Evolutionary conservation across 164 flowering plant genomes (phyloP).

Genomic region (Stephania japonica): DNA sequence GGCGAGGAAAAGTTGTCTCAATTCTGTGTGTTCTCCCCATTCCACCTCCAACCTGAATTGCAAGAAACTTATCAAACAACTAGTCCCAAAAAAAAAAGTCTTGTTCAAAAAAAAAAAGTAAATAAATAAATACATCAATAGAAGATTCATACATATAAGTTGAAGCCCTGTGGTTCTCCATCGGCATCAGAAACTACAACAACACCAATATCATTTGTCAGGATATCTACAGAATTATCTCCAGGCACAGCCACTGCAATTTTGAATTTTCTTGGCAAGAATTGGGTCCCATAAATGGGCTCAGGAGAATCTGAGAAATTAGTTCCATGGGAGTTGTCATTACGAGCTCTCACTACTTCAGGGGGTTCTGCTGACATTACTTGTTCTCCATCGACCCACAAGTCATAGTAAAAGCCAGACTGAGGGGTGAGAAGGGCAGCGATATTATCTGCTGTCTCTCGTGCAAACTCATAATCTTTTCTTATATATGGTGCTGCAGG

Average conservation of each 20-base stretch:
- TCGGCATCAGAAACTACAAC: conserved; percentile 76
- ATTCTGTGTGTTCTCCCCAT: conserved; percentile 96
- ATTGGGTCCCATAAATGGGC: conserved; percentile 97
- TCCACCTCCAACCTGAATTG: conserved; percentile 95
- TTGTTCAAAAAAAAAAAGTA: not conserved
- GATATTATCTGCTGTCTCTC: conserved; percentile 90
- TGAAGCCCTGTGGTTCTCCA: conserved; percentile 94
- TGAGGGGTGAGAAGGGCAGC: conserved; percentile 93
- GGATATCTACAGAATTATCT: conserved; percentile 93
- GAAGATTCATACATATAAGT: conserved; percentile 64
- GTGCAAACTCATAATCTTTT: conserved; percentile 88
- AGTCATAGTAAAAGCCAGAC: conserved; percentile 92
- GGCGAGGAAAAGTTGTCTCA: conserved; percentile 90
- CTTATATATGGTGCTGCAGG: conserved; percentile 88
- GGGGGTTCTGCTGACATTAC: conserved; percentile 89
- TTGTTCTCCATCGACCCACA: conserved; percentile 97
- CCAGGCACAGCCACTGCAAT: conserved; percentile 90
- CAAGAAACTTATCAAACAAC: not conserved
- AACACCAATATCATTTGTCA: conserved; percentile 95
- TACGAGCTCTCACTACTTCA: conserved; percentile 79
- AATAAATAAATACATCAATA: not conserved
- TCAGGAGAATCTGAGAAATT: conserved; percentile 93
- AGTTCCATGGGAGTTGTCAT: conserved; percentile 96
- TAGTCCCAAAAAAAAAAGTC: not conserved
- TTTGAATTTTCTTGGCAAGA: conserved; percentile 95